phyloP scores from a whole-genome alignment of 768 basidiomycete genomes.

The Lepiota brunneoincarnata region DNA sequence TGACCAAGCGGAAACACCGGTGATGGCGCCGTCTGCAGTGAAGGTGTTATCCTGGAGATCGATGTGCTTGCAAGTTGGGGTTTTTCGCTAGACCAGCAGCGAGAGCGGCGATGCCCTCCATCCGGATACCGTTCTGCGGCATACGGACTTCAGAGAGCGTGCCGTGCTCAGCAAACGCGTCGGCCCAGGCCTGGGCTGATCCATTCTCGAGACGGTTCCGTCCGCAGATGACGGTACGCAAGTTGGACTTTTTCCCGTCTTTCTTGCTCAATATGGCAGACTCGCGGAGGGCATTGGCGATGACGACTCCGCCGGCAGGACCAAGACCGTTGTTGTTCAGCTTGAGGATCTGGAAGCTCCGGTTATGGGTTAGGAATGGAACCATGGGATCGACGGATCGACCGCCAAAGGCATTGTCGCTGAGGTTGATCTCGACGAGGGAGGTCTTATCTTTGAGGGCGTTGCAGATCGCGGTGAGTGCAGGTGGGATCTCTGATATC shows the following conservation, averaged over 20 bases:
- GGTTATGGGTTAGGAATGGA: constrained; percentile 81
- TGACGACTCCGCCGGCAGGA: constrained; percentile 78
- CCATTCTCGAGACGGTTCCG: constrained; percentile 96
- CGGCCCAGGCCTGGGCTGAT: constrained; percentile 78
- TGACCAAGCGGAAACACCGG: constrained; percentile 57
- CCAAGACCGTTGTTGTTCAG: constrained; percentile 98
- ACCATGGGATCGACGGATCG: constrained; percentile 94
- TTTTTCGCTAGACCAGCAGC: constrained; percentile 73
- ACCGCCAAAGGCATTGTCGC: constrained; percentile 96
- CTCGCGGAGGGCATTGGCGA: constrained; percentile 79
- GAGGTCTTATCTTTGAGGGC: constrained; percentile 78
- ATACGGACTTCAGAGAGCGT: constrained; percentile 83
- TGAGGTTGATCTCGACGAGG: constrained; percentile 85
- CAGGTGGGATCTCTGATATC: constrained; percentile 91
- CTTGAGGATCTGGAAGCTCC: constrained; percentile 77
- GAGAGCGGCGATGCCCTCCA: constrained; percentile 83
- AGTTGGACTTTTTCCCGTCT: constrained; percentile 66
- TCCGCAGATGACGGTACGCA: constrained; percentile 86
- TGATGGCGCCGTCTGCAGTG: constrained; percentile 52
- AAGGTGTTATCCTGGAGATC: constrained; percentile 94
- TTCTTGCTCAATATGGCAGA: constrained; percentile 69
- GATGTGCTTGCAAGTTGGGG: constrained; percentile 62
- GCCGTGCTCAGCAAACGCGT: constrained; percentile 83
- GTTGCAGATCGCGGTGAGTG: constrained; percentile 85
- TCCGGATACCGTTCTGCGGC: constrained; percentile 97